Conservation (phyloP, 495 filamentous ascomycete genomes). For the Xylaria sp. region DNA sequence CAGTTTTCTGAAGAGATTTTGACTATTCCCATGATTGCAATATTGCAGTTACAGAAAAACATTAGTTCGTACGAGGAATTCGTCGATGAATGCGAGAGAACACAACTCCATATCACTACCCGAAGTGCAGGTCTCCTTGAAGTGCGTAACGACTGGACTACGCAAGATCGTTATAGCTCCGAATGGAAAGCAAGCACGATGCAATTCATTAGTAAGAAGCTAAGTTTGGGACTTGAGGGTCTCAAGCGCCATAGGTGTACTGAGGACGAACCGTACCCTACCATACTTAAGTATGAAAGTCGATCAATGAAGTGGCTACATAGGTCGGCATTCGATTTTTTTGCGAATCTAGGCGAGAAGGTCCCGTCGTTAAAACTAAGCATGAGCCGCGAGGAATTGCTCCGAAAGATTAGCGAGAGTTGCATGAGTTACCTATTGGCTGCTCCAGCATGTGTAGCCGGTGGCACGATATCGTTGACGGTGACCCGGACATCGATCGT, state of each 20-base stretch:
- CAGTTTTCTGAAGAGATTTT: not conserved
- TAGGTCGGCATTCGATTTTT: constrained; percentile 15
- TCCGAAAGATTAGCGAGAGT: not conserved
- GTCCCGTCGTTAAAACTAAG: not conserved
- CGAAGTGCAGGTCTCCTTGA: constrained; percentile 19
- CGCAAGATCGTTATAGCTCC: not conserved
- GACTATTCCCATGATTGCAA: not conserved
- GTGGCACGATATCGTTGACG: no score
- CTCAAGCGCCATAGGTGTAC: not conserved
- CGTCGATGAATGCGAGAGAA: not conserved
- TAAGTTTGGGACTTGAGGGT: not conserved
- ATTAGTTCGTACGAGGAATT: constrained; percentile 7
- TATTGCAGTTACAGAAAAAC: not conserved
- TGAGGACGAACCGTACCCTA: not conserved
- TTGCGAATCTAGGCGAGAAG: not conserved
- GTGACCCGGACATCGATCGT: accelerated
- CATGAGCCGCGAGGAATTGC: not conserved
- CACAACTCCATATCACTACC: not conserved
- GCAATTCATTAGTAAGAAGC: not conserved
- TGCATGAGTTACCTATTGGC: not conserved
- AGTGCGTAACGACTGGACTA: not conserved
- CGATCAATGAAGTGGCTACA: not conserved
- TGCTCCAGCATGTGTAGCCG: not conserved
- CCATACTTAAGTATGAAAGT: not conserved
- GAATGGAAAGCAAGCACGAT: not conserved